Percentiles rank a stretch among this genome's conserved stretches.
These are phyloP conservation scores for Serendipita vermifera DNA, from an alignment of 768 basidiomycete genomes.

Conservation along the genomic window DNA sequence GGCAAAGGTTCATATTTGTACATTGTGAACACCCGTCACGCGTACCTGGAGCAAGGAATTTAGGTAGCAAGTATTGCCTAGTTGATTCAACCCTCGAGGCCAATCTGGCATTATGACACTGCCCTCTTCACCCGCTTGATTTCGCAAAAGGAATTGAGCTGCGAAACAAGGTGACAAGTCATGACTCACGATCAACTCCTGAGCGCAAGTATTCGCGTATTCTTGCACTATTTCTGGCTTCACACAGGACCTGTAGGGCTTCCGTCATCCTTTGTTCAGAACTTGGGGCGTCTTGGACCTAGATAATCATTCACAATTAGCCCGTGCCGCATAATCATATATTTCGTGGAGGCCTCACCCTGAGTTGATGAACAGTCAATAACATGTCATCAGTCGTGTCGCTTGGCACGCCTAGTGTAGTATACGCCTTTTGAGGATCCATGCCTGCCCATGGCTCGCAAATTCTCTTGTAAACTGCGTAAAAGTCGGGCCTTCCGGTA, in stretches of 20 bases:
- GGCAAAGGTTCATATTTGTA: background rate
- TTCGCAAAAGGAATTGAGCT: background rate
- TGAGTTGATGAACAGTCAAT: slow-evolving; percentile 53
- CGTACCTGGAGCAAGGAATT: slow-evolving; percentile 63
- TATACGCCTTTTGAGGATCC: slow-evolving; percentile 59
- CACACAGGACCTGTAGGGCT: slow-evolving; percentile 61
- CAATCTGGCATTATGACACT: slow-evolving; percentile 45
- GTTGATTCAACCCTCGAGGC: slow-evolving; percentile 77
- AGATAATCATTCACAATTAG: background rate
- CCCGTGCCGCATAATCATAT: background rate
- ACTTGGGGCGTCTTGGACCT: slow-evolving; percentile 61
- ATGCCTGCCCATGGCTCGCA: slow-evolving; percentile 44
- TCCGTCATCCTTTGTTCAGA: slow-evolving; percentile 59
- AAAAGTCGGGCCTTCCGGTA: slow-evolving; percentile 25
- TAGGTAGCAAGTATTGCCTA: slow-evolving; percentile 79
- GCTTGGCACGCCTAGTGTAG: slow-evolving; percentile 51
- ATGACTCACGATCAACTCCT: slow-evolving; percentile 59
- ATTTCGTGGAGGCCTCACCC: slow-evolving; percentile 35
- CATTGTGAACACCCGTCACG: background rate
- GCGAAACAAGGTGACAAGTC: background rate
- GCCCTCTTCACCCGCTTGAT: slow-evolving; percentile 50
- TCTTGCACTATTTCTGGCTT: slow-evolving; percentile 58
- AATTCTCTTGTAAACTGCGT: slow-evolving; percentile 32
- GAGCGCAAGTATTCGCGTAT: slow-evolving; percentile 51
- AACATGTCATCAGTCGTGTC: slow-evolving; percentile 72